Base-by-base conservation (phyloP, 306 rosid species). In the Oxytropis ochrocephala region DNA sequence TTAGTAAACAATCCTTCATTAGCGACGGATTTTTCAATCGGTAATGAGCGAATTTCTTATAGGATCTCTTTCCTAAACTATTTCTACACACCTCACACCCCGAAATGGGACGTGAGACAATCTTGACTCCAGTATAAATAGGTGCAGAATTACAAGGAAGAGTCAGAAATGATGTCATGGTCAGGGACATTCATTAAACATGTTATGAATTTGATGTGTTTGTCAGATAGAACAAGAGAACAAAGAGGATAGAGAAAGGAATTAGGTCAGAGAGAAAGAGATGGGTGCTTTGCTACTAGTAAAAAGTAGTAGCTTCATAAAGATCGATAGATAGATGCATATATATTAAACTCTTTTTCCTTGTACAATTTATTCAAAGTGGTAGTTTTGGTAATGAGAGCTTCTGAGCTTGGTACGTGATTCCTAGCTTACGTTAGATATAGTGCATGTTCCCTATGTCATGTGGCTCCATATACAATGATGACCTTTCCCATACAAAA, bases 391-490 rank as follows among this genome's bases (percentile, higher is more conserved):
- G 78, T 70, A 41, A n/a, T n/a, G n/a, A n/a, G n/a, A n/a, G n/a
- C n/a, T n/a, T 61, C 50, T 41, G 16, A 70, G 62, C 53, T 12
- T 60, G 51, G 65, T 43, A 56, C n/a, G n/a, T n/a, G n/a, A 1
- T 24, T 24, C 29, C 29, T 1, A 24, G 29, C 29, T 24, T 1
- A 24, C 72, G 46, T 65, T 56, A 65, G 84, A 75, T 63, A 32
- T 78, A 57, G 80, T 65, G 91, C 91, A 82, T 82, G 80, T 86
- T 89, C 89, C 95, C 95, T 48, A 84, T 70, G 86, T 53, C 65
- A 79, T 74, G 78, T 73, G 73, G 82, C 69, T 83, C 83, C 75
- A 64, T 52, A 64, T 52, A 47, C 77, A 77, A 84, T 87, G 79
- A 82, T 82, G 78, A 67, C 72, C 64, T 81, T 89, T 70, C 91